Percentiles rank a stretch among this genome's conserved stretches.
phyloP scores from a whole-genome alignment of 179 eudicot genomes.

The Beta corolliflora region DNA sequence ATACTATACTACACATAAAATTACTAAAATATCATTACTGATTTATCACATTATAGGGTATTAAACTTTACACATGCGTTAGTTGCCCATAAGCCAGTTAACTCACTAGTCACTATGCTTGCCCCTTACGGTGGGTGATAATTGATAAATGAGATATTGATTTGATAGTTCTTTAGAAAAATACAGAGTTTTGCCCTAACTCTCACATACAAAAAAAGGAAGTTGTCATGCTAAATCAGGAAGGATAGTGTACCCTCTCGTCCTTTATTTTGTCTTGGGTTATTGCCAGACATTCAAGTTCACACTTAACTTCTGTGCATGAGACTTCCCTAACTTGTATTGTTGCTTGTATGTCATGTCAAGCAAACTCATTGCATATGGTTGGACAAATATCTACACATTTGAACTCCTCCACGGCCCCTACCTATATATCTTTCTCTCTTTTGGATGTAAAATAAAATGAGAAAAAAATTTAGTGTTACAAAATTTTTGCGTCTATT shows the following conservation, averaged over 20 bases:
- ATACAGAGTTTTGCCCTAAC: constrained; percentile 16
- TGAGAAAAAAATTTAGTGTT: too few relatives aligned
- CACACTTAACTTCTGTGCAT: neutral
- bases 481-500: too few relatives aligned
- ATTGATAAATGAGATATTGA: constrained; percentile 12
- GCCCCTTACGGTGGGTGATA: neutral
- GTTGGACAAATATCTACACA: neutral
- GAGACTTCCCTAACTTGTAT: neutral
- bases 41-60: too few relatives aligned
- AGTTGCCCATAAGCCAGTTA: too few relatives aligned
- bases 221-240: constrained; percentile 21
- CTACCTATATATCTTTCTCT: too few relatives aligned
- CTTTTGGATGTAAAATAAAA: too few relatives aligned
- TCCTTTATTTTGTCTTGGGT: constrained; percentile 20
- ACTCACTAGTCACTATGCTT: too few relatives aligned
- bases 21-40: too few relatives aligned
- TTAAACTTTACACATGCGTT: too few relatives aligned
- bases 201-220: constrained; percentile 22
- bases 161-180: constrained; percentile 23
- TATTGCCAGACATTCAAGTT: neutral
- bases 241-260: neutral
- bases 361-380: constrained; percentile 1
- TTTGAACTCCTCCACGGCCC: too few relatives aligned
- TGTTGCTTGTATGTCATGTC: neutral
- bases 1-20: too few relatives aligned